Percentiles rank a stretch among this genome's conserved stretches.
Conservation (phyloP, 768 basidiomycete species). For the Tricholoma bakamatsutake region DNA sequence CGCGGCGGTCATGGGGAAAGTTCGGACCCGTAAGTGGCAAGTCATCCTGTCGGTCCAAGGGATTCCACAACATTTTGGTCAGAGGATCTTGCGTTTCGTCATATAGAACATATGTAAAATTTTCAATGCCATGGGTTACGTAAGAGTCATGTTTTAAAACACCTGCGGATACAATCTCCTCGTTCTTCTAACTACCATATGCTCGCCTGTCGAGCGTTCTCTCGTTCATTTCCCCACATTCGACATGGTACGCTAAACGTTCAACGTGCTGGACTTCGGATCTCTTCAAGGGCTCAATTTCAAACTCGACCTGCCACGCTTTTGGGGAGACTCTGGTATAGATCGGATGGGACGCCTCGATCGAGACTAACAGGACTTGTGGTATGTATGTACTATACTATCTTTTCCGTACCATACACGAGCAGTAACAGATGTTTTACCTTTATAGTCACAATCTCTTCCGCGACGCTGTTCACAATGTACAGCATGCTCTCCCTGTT, state of each 20-base stretch:
- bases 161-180: not conserved
- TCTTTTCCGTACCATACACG: not conserved
- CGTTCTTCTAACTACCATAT: slow-evolving; percentile 17
- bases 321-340: slow-evolving; percentile 25
- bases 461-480: slow-evolving; percentile 3
- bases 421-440: not conserved
- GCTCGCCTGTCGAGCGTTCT: slow-evolving; percentile 24
- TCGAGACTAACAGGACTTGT: slow-evolving; percentile 27
- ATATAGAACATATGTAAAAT: not conserved
- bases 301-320: slow-evolving; percentile 18
- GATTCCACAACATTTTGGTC: not conserved
- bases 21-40: not conserved
- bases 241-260: slow-evolving; percentile 12
- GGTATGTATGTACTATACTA: slow-evolving; percentile 20
- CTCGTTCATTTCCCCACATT: slow-evolving; percentile 19
- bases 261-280: slow-evolving; percentile 6
- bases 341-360: slow-evolving; percentile 30
- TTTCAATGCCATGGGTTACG: not conserved
- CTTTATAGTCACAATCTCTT: slow-evolving; percentile 6
- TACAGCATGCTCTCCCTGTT: slow-evolving; percentile 19
- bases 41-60: not conserved
- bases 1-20: not conserved
- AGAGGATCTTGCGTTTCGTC: not conserved
- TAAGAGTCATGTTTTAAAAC: not conserved
- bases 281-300: slow-evolving; percentile 9